These are phyloP conservation scores for Sporopachydermia lactativora DNA, from an alignment of 805 yeast genomes.

Conservation along the genomic window DNA sequence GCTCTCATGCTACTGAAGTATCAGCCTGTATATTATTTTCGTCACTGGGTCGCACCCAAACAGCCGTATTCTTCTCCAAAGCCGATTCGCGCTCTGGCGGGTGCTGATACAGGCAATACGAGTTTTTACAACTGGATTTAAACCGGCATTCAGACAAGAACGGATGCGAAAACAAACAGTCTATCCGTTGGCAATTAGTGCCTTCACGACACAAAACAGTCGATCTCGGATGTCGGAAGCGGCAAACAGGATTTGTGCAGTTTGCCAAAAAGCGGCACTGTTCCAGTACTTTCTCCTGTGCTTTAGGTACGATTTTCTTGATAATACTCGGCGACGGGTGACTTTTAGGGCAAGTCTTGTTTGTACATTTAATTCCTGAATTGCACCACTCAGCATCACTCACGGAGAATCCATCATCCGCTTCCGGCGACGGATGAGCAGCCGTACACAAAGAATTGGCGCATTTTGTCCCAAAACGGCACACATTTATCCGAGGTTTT, in stretches of 20 bases:
- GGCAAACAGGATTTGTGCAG: conserved; percentile 70
- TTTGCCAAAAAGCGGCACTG: conserved; percentile 69
- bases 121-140: conserved; percentile 61
- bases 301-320: conserved; percentile 13
- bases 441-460: conserved; percentile 70
- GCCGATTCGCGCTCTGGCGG: conserved; percentile 28
- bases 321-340: conserved; percentile 66
- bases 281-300: conserved; percentile 44
- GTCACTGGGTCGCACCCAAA: neutral
- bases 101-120: conserved; percentile 59
- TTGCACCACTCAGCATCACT: conserved; percentile 64
- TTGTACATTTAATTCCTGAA: conserved; percentile 47
- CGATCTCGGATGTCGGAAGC: conserved; percentile 72
- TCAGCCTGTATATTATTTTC: neutral
- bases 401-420: conserved; percentile 50
- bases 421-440: conserved; percentile 87
- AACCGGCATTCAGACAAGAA: conserved; percentile 67
- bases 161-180: conserved; percentile 79
- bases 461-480: conserved; percentile 69
- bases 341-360: conserved; percentile 52
- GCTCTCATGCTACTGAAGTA: conserved; percentile 1
- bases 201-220: conserved; percentile 74
- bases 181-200: conserved; percentile 57
- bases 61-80: conserved; percentile 3
- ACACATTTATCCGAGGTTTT: conserved; percentile 35